A percentile compares a stretch with the other conserved stretches of the same genome.
phyloP scores from a whole-genome alignment of 495 filamentous ascomycete genomes.

The Tetracladium setigerum region DNA sequence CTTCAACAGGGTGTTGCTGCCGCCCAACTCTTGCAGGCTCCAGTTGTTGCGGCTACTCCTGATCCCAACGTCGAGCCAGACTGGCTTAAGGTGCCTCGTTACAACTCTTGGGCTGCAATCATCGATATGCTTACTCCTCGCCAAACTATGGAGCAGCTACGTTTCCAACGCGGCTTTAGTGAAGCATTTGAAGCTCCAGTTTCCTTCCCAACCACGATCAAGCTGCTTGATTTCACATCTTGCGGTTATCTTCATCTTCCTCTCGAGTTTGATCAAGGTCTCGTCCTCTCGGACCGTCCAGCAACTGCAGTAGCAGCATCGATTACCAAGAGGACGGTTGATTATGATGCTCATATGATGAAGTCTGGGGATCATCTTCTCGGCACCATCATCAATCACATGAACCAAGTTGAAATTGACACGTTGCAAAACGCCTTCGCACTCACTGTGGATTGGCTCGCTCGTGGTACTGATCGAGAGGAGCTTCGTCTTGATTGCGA shows the following conservation, averaged over 20 bases:
- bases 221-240: constrained; percentile 30
- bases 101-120: constrained; percentile 31
- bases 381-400: constrained; percentile 17
- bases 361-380: constrained; percentile 20
- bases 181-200: neutral
- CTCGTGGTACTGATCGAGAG: neutral
- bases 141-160: constrained; percentile 19
- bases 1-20: too few species aligned
- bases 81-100: constrained; percentile 15
- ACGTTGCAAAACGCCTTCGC: constrained; percentile 17
- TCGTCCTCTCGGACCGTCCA: neutral
- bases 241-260: constrained; percentile 36
- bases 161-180: constrained; percentile 15
- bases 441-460: constrained; percentile 8
- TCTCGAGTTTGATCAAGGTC: constrained; percentile 17
- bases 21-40: too few species aligned
- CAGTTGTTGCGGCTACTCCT: neutral
- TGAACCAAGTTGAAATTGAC: constrained; percentile 13
- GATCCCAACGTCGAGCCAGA: neutral
- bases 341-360: constrained; percentile 19
- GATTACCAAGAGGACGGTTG: constrained; percentile 8
- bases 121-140: constrained; percentile 35
- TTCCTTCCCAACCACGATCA: constrained; percentile 13
- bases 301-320: neutral
- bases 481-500: constrained; percentile 7